These are phyloP conservation scores for Camelina neglecta DNA, from an alignment of 345 rosid species.

Conservation along the genomic window DNA sequence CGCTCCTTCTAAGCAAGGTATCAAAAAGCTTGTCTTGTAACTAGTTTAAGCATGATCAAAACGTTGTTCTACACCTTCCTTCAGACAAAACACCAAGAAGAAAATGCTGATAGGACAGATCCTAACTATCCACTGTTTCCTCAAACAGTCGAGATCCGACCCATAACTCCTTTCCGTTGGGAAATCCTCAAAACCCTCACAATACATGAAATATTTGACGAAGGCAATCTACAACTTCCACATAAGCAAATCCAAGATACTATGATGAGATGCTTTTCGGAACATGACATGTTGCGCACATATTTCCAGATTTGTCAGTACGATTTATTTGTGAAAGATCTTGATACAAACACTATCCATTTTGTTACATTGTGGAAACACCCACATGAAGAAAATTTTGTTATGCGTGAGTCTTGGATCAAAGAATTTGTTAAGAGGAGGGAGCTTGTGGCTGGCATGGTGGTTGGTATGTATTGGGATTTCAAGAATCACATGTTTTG, in stretches of 20 bases:
- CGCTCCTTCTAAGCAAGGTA: background rate
- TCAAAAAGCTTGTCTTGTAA: background rate
- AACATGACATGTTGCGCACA: background rate
- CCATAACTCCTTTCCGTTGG: conserved; percentile 11
- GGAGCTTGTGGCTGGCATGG: conserved; percentile 32
- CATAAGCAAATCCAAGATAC: no score
- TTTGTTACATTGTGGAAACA: conserved; percentile 4
- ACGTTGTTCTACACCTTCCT: conserved; percentile 19
- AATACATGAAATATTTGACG: background rate
- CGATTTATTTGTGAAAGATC: background rate
- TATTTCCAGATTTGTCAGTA: background rate
- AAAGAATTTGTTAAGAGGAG: conserved; percentile 33
- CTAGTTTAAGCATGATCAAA: background rate
- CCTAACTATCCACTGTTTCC: background rate
- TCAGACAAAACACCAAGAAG: conserved; percentile 33
- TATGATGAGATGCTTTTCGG: background rate
- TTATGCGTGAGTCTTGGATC: conserved; percentile 30
- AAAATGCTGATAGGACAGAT: background rate
- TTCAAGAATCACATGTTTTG: background rate
- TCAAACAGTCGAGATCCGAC: conserved; percentile 34
- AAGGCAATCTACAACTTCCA: conserved; percentile 16
- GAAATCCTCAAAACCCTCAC: conserved; percentile 22
- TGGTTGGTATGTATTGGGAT: conserved; percentile 36
- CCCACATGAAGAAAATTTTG: background rate
- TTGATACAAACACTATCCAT: conserved; percentile 32